These are phyloP conservation scores for Hyphopichia buzzinii DNA, from an alignment of 1,139 yeast species.

Conservation along the genomic window DNA sequence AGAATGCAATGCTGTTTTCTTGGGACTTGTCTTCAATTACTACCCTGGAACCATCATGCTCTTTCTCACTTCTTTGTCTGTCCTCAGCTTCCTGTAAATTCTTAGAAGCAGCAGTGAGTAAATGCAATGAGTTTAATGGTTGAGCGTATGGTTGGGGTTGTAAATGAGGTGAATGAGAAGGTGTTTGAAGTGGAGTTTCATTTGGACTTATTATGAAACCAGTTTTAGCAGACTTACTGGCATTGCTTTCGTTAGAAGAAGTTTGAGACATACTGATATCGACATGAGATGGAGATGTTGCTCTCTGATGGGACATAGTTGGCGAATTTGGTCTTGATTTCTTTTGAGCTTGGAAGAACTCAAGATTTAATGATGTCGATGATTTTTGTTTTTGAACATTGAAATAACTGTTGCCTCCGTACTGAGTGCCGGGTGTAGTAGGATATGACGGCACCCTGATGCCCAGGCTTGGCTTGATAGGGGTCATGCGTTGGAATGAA, in stretches of 20 bases:
- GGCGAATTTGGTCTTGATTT: conserved; percentile 47
- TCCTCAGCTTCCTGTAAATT: conserved; percentile 16
- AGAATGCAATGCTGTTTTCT: conserved; percentile 34
- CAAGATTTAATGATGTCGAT: conserved; percentile 27
- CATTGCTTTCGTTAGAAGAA: conserved; percentile 2
- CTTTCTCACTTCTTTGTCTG: conserved; percentile 1
- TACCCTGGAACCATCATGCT: not conserved
- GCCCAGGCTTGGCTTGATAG: conserved; percentile 25
- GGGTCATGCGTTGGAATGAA: conserved; percentile 38
- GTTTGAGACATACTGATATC: conserved; percentile 1
- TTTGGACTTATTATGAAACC: conserved; percentile 27
- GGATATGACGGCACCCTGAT: conserved; percentile 11
- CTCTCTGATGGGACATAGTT: conserved; percentile 9
- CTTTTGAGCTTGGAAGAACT: conserved; percentile 28
- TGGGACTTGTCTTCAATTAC: not conserved
- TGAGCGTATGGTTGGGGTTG: conserved; percentile 16
- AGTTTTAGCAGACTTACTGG: conserved; percentile 6
- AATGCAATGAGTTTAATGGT: conserved; percentile 11
- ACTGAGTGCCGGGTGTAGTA: conserved; percentile 12
- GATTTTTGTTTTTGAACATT: conserved; percentile 21
- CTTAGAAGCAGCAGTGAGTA: conserved; percentile 21
- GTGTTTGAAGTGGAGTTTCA: conserved; percentile 44
- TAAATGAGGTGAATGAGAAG: conserved; percentile 44
- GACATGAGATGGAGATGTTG: conserved; percentile 1
- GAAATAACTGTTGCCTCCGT: conserved; percentile 10